Evolutionary conservation across 78 protist genomes (phyloP).

Genomic region (Dictyostelium intermedium): DNA sequence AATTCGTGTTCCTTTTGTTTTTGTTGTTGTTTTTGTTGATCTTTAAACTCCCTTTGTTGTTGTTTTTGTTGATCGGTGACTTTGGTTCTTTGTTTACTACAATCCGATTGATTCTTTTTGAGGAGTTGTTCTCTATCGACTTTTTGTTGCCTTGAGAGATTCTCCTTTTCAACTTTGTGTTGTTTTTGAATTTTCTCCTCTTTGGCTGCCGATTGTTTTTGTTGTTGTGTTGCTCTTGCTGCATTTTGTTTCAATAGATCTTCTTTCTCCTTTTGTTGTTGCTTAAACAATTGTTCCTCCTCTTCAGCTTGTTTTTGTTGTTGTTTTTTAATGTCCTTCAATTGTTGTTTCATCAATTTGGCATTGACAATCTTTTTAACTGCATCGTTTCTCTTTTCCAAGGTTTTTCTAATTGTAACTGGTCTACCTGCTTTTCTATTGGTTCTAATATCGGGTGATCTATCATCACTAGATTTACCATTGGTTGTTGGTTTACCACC

Average conservation of each 20-base stretch:
- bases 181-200: conserved; percentile 42
- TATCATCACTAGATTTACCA: neutral
- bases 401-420: conserved; percentile 72
- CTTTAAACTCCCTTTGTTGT: conserved; percentile 65
- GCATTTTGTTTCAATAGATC: conserved; percentile 48
- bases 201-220: conserved; percentile 21
- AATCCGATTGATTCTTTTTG: conserved; percentile 58
- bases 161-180: conserved; percentile 58
- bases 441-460: conserved; percentile 76
- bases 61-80: conserved; percentile 57
- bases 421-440: conserved; percentile 70
- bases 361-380: conserved; percentile 70
- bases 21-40: conserved; percentile 66
- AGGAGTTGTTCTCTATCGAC: conserved; percentile 45
- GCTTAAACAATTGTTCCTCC: conserved; percentile 56
- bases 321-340: conserved; percentile 69
- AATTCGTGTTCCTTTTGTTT: conserved; percentile 50
- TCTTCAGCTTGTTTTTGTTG: conserved; percentile 72
- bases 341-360: conserved; percentile 73
- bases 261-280: conserved; percentile 78
- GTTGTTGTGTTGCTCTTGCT: conserved; percentile 43
- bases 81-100: conserved; percentile 31
- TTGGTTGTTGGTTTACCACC: conserved; percentile 28
- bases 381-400: conserved; percentile 76
- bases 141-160: conserved; percentile 58